Percentiles rank a stretch among this genome's conserved stretches.
These are phyloP conservation scores for Exophiala lecanii-corni DNA, from an alignment of 2,329 filamentous ascomycete species.

Conservation along the genomic window DNA sequence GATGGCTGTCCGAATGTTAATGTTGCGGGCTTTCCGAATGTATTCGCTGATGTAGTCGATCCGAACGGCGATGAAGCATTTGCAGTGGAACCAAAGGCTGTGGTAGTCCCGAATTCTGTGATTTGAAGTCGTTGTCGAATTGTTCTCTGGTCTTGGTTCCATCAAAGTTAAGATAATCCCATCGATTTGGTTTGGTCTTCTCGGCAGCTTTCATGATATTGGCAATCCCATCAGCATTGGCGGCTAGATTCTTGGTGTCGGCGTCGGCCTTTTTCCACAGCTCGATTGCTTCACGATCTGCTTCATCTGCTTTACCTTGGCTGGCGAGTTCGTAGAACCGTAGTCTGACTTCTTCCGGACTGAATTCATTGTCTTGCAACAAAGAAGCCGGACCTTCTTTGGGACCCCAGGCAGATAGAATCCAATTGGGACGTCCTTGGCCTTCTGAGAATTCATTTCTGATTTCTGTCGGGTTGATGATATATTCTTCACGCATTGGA, in stretches of 20 bases:
- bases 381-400: constrained; percentile 73
- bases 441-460: constrained; percentile 57
- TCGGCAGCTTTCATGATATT: constrained; percentile 62
- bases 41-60: constrained; percentile 19
- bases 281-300: constrained; percentile 47
- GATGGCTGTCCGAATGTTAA: constrained; percentile 39
- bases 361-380: constrained; percentile 83
- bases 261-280: constrained; percentile 62
- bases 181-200: constrained; percentile 70
- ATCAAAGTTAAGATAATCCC: constrained; percentile 53
- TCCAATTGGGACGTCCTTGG: constrained; percentile 72
- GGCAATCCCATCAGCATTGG: constrained; percentile 66
- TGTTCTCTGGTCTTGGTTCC: constrained; percentile 23
- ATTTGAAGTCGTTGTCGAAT: constrained; percentile 32
- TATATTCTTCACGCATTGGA: constrained; percentile 35
- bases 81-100: background rate
- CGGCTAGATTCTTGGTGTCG: constrained; percentile 67
- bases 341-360: constrained; percentile 78
- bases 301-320: constrained; percentile 49
- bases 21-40: constrained; percentile 29
- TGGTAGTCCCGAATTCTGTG: constrained; percentile 5
- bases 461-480: constrained; percentile 56
- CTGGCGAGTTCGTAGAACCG: constrained; percentile 63
- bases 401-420: constrained; percentile 80
- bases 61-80: constrained; percentile 29